phyloP scores from a whole-genome alignment of 129 eudicot species.

The Lonicera japonica region DNA sequence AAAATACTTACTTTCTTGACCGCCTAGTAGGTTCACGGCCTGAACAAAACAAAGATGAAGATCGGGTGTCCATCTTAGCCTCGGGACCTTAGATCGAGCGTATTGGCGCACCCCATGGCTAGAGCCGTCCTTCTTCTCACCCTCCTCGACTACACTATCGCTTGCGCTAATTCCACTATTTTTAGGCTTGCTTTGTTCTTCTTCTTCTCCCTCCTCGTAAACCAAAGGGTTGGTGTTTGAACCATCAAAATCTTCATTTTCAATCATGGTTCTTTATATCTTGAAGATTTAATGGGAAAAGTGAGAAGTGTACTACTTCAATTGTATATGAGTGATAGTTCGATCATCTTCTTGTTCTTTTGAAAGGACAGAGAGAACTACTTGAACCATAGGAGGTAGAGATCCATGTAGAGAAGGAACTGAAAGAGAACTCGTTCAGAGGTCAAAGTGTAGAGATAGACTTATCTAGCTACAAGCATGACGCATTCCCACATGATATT shows the following conservation, averaged over 20 bases:
- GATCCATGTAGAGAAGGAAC: constrained; percentile 3
- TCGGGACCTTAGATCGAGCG: constrained; percentile 55
- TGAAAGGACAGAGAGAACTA: constrained; percentile 23
- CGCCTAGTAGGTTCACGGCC: constrained; percentile 53
- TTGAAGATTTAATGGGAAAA: constrained; percentile 2
- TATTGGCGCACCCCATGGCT: constrained; percentile 38
- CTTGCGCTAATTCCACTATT: constrained; percentile 33
- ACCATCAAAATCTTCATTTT: constrained; percentile 22
- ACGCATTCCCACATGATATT: neutral
- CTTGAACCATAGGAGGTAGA: constrained; percentile 20
- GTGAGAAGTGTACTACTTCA: constrained; percentile 3
- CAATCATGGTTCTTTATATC: constrained; percentile 16
- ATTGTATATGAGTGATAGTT: too few relatives aligned
- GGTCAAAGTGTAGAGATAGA: constrained; percentile 7
- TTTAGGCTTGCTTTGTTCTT: constrained; percentile 18
- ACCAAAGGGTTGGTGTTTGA: constrained; percentile 10
- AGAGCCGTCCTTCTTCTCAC: constrained; percentile 22
- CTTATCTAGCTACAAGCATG: neutral
- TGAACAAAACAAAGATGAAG: constrained; percentile 49
- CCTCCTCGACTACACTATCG: constrained; percentile 29
- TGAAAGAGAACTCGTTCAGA: neutral
- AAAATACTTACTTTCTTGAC: constrained; percentile 44
- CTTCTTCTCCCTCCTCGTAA: constrained; percentile 20
- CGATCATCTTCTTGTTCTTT: constrained; percentile 16
- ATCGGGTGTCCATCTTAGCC: constrained; percentile 59